These are phyloP conservation scores for Neurospora intermedia DNA, from an alignment of 495 filamentous ascomycete species.

Conservation along the genomic window DNA sequence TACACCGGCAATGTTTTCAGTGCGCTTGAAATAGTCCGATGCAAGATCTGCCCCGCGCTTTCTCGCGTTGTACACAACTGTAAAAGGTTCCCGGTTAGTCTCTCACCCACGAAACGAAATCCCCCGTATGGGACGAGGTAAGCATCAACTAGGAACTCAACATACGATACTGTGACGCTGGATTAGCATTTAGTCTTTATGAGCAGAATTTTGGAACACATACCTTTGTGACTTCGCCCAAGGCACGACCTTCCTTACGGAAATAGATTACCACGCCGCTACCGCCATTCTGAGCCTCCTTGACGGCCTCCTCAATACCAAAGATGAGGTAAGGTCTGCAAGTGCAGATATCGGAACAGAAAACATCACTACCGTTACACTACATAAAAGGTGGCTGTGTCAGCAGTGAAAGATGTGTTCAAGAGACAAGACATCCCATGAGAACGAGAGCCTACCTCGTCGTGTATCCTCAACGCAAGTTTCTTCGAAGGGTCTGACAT, in stretches of 20 bases:
- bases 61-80: constrained; percentile 90
- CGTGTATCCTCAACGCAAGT: constrained; percentile 84
- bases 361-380: constrained; percentile 96
- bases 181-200: constrained; percentile 15
- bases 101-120: not conserved
- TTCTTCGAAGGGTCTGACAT: constrained; percentile 80
- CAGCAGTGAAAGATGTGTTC: constrained; percentile 4
- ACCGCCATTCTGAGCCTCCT: constrained; percentile 89
- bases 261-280: constrained; percentile 98
- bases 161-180: constrained; percentile 34
- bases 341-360: constrained; percentile 97
- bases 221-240: constrained; percentile 96
- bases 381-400: constrained; percentile 10
- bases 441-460: constrained; percentile 47
- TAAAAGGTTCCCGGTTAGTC: constrained; percentile 19
- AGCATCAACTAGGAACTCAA: constrained; percentile 4
- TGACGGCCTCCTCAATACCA: constrained; percentile 92
- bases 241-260: constrained; percentile 89
- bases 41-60: constrained; percentile 77
- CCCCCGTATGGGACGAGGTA: not conserved
- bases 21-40: constrained; percentile 95
- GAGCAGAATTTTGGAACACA: constrained; percentile 6
- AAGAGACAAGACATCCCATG: not conserved
- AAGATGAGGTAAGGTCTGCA: constrained; percentile 95
- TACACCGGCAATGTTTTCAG: constrained; percentile 94